phyloP scores from a whole-genome alignment of 1,284 basidiomycete genomes.

The Porodaedalea pini region DNA sequence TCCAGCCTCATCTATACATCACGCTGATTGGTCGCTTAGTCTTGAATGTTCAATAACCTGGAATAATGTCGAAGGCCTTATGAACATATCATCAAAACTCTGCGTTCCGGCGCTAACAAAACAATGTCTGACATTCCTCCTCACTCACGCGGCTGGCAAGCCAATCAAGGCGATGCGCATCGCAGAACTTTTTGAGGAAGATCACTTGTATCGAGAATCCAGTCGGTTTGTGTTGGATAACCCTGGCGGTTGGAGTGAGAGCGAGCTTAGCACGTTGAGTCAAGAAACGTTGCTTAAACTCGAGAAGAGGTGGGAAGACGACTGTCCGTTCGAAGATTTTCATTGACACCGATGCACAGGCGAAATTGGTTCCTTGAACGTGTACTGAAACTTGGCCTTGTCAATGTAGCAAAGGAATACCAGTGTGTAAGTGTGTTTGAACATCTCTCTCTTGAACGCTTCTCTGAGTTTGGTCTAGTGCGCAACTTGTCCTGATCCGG shows the following conservation, averaged over 20 bases:
- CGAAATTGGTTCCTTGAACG: conserved; percentile 93
- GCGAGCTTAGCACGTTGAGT: conserved; percentile 75
- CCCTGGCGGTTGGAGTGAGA: conserved; percentile 79
- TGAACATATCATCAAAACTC: conserved; percentile 84
- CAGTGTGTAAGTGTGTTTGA: conserved; percentile 66
- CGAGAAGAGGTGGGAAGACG: conserved; percentile 66
- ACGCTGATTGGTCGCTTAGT: conserved; percentile 35
- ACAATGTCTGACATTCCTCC: conserved; percentile 80
- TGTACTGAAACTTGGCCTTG: conserved; percentile 85
- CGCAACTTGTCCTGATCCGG: conserved; percentile 76
- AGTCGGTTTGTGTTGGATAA: conserved; percentile 90
- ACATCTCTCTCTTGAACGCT: background rate
- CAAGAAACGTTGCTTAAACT: conserved; percentile 82
- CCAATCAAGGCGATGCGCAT: conserved; percentile 90
- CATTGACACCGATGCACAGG: conserved; percentile 34
- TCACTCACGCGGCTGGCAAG: conserved; percentile 86
- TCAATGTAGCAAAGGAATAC: conserved; percentile 85
- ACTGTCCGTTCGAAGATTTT: background rate
- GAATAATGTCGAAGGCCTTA: conserved; percentile 87
- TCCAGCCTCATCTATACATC: background rate
- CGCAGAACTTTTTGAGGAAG: conserved; percentile 82
- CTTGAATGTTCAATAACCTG: conserved; percentile 88
- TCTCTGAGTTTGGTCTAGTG: conserved; percentile 46
- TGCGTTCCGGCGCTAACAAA: conserved; percentile 77
- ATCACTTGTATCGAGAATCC: conserved; percentile 85